phyloP scores from a whole-genome alignment of 2,329 filamentous ascomycete species.

The Aureobasidium pullulans region DNA sequence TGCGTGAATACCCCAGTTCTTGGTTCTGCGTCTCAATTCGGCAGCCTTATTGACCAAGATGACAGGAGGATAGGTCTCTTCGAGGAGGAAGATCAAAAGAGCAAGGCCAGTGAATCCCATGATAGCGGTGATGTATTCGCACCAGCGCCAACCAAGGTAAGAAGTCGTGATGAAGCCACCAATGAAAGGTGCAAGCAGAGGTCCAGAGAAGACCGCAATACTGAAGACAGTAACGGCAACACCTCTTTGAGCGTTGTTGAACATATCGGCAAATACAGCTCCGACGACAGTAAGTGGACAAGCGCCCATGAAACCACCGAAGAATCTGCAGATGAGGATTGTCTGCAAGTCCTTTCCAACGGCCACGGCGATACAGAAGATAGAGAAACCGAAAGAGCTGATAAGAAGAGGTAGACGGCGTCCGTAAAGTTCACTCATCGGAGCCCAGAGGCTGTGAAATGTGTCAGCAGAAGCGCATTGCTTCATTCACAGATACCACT shows the following conservation, averaged over 20 bases:
- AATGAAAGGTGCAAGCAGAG: slow-evolving; percentile 26
- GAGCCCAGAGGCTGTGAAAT: slow-evolving; percentile 37
- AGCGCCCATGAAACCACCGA: slow-evolving; percentile 30
- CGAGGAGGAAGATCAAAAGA: slow-evolving; percentile 45
- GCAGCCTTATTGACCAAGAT: slow-evolving; percentile 50
- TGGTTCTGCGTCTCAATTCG: slow-evolving; percentile 47
- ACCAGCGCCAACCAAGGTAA: slow-evolving; percentile 45
- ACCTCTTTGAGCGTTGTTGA: slow-evolving; percentile 34
- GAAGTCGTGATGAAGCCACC: slow-evolving; percentile 27
- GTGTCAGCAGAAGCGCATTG: slow-evolving; percentile 19
- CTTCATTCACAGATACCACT: background rate
- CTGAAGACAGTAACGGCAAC: slow-evolving; percentile 31
- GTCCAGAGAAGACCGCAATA: slow-evolving; percentile 29
- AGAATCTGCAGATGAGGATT: slow-evolving; percentile 32
- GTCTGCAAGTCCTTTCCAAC: slow-evolving; percentile 32
- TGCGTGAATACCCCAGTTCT: slow-evolving; percentile 57
- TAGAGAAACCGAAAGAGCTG: slow-evolving; percentile 27
- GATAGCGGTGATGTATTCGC: slow-evolving; percentile 42
- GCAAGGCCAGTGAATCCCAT: slow-evolving; percentile 48
- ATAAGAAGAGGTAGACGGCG: slow-evolving; percentile 27
- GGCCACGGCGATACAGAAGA: slow-evolving; percentile 43
- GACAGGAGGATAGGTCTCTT: slow-evolving; percentile 52
- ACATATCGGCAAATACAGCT: slow-evolving; percentile 50
- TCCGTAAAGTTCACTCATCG: slow-evolving; percentile 38
- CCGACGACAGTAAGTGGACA: slow-evolving; percentile 41